Percentiles rank a stretch among this genome's conserved stretches.
phyloP scores from a whole-genome alignment of 1,284 basidiomycete genomes.

The Fomitiporia mediterranea region DNA sequence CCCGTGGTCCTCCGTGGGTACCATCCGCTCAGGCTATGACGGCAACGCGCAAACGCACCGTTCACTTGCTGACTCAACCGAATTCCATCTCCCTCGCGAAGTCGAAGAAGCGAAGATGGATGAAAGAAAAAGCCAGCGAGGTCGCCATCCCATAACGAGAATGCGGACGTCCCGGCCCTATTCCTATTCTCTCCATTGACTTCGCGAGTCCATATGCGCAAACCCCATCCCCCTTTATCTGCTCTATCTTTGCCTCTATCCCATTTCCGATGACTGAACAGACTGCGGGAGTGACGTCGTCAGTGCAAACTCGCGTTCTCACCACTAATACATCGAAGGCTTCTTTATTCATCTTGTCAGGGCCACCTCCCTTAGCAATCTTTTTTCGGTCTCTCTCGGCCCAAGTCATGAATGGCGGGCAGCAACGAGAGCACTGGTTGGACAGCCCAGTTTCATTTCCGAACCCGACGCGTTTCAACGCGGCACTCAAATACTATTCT shows the following conservation, averaged over 20 bases:
- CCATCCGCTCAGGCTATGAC: neutral
- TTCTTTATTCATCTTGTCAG: neutral
- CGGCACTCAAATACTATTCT: neutral
- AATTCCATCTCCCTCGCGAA: no score
- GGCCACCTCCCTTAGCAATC: neutral
- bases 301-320: neutral
- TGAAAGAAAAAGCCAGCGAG: no score
- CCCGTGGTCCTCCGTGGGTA: conserved; percentile 2
- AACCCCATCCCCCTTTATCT: neutral
- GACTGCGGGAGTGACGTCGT: neutral
- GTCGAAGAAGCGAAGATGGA: neutral
- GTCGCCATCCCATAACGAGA: neutral
- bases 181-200: conserved; percentile 1
- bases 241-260: neutral
- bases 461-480: neutral
- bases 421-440: neutral
- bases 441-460: neutral
- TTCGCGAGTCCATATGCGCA: neutral
- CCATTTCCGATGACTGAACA: neutral
- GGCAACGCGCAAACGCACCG: neutral
- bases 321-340: neutral
- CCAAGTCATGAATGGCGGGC: neutral
- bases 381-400: neutral
- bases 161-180: neutral
- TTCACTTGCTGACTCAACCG: no score